phyloP scores from a whole-genome alignment of 169 alveolate species.

The Eimeria nieschulzi region DNA sequence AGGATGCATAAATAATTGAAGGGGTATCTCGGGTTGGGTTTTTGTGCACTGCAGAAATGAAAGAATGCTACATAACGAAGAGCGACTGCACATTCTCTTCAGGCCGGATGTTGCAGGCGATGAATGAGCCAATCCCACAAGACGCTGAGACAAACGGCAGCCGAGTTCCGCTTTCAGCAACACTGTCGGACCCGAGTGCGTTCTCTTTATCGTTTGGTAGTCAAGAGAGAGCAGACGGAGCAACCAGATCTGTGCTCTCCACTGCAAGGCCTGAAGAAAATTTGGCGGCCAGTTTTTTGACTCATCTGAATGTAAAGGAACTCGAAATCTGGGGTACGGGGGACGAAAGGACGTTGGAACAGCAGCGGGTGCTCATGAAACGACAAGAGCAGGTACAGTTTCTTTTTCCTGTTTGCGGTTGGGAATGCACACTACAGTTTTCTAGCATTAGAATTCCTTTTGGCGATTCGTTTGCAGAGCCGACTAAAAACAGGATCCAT shows the following conservation, averaged over 20 bases:
- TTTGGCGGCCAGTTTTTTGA: conserved; percentile 55
- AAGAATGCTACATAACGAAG: conserved; percentile 72
- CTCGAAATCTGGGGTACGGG: conserved; percentile 77
- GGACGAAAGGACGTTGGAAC: conserved; percentile 60
- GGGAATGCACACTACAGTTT: no score
- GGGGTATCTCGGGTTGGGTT: no score
- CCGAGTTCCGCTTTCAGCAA: not conserved
- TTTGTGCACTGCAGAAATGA: conserved; percentile 45
- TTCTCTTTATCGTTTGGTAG: not conserved
- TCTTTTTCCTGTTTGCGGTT: not conserved
- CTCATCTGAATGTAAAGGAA: conserved; percentile 60
- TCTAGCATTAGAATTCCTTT: no score
- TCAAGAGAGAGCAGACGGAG: conserved; percentile 4
- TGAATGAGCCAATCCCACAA: conserved; percentile 58
- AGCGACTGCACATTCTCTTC: conserved; percentile 75
- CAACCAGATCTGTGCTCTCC: not conserved
- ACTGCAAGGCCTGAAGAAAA: not conserved
- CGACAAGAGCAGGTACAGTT: conserved; percentile 56
- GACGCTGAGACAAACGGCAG: not conserved
- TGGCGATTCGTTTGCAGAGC: no score
- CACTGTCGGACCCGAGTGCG: not conserved
- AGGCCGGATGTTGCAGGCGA: conserved; percentile 63
- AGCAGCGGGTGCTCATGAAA: conserved; percentile 57
- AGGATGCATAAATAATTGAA: no score
- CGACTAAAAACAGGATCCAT: no score